phyloP scores from a whole-genome alignment of 2,329 filamentous ascomycete species.

The Trichophyton rubrum region DNA sequence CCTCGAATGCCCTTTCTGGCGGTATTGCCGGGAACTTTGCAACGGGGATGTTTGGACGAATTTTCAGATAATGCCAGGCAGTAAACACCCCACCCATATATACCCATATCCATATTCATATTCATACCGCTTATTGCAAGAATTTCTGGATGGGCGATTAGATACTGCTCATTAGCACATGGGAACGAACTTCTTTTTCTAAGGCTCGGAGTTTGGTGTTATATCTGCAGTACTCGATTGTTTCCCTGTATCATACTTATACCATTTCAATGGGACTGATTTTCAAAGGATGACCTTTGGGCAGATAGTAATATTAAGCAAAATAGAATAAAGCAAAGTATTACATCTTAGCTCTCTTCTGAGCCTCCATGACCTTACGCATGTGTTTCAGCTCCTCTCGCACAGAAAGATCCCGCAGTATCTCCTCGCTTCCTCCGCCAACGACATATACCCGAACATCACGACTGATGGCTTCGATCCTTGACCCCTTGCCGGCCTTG shows the following conservation, averaged over 20 bases:
- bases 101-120: background rate
- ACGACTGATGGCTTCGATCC: constrained; percentile 42
- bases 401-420: constrained; percentile 26
- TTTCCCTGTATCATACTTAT: background rate
- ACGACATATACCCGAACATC: constrained; percentile 39
- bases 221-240: background rate
- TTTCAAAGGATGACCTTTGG: background rate
- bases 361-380: constrained; percentile 7
- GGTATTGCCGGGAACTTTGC: constrained; percentile 44
- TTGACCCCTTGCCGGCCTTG: constrained; percentile 37
- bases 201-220: background rate
- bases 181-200: background rate
- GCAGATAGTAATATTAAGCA: background rate
- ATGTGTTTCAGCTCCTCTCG: constrained; percentile 15
- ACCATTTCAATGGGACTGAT: background rate
- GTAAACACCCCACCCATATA: background rate
- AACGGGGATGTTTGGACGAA: constrained; percentile 42
- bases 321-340: background rate
- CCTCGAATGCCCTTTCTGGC: constrained; percentile 43
- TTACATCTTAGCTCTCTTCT: constrained; percentile 1
- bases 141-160: background rate
- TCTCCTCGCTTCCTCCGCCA: constrained; percentile 31
- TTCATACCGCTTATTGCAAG: background rate
- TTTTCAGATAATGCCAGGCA: constrained; percentile 35
- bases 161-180: background rate